Base-by-base conservation (phyloP, 108 stramenopile species). In the Nitzschia putrida region DNA sequence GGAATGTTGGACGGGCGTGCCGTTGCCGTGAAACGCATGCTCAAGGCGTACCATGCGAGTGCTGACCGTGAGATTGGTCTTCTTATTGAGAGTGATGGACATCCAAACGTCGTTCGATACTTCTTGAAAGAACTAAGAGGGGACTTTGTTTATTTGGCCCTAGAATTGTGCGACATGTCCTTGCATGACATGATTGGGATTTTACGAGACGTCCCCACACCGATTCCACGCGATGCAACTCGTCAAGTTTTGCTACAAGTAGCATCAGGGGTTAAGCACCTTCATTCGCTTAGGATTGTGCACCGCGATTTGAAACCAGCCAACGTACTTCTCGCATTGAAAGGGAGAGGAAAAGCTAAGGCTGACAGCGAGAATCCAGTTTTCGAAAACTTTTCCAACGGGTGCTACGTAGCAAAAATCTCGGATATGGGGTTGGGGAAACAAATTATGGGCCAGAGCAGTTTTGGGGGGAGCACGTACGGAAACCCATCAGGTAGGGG, bases 401-500 rank as follows among this genome's bases (percentile, higher is more conserved):
- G 77, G 26, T 64, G 72, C 11, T 97, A 95, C 57, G 80, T 95
- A 9, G 91, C 92, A 13, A 97, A 97, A 56, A 97, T 98, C 57
- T 89, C 88, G 43, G 97, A 98, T 60, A 98, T 98, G 97, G 97
- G 97, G 0, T 79, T 98, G 2, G 96, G 96, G 14, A 98, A 97
- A 71, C 97, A 96, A 66, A 75, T 97, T 11, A 77, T 80, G 12
- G 90, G 90, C n/a, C 93, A 91, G 59, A 90, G 85, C 58, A 96
- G 95, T 71, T 91, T 92, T 67, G 95, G 95, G 57, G 81, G 84
- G 47, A 92, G 92, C 58, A 79, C 90, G 14, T 61, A 88, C 57
- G 91, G 81, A 20, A 87, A 79, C 26, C 76, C 82, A 22, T 90
- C 93, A 16, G 74, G 76, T 45, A 68, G 65, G 61, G 83, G 71